Evolutionary conservation across 1,284 basidiomycete species (phyloP), one percentile per base, ranked within the genome.

Genomic region (Cryptococcus sp.): DNA sequence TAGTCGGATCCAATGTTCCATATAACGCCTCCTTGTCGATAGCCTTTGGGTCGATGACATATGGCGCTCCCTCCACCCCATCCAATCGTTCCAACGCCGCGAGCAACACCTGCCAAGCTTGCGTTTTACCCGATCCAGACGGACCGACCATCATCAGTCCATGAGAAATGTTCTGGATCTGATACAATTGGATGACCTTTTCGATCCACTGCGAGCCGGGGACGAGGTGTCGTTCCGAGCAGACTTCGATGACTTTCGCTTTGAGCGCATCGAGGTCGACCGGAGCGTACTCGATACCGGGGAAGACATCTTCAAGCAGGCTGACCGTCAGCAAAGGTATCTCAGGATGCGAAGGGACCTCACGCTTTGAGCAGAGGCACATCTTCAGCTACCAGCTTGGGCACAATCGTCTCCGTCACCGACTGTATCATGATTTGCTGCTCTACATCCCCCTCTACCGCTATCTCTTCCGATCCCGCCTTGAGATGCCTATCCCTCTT

Each of bases 141-240:
- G 94, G 85, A 2, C 95, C 95, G 43, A 99, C 95, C 87, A 98
- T 94, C 93, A 99, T 98, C 47, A 99, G 78, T 74, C 95, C 95
- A 71, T 98, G 97, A 62, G 97, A 92, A 54, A 98, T 98, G 77
- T 94, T 97, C 74, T 98, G 95, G 52, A 99, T 97, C 73, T 97
- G 95, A 72, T 97, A 98, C 12, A 99, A 80, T 72, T 99, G 95
- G 23, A 98, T 77, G 55, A 98, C 93, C 78, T 99, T 99, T 62
- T 85, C 82, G 45, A 91, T 80, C 94, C 97, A 99, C 22, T 83
- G 80, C 41, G 92, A 88, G 26, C 90, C 88, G 47, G 84, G 77
- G 16, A 94, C 81, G 22, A 97, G 78, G 35, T 91, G 85, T 18
- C 83, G 82, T 71, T 97, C 91, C 12, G 78, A 75, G 72, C 94